These are phyloP conservation scores for Closterium sp. DNA, from an alignment of 139 green algal genomes.

Conservation along the genomic window DNA sequence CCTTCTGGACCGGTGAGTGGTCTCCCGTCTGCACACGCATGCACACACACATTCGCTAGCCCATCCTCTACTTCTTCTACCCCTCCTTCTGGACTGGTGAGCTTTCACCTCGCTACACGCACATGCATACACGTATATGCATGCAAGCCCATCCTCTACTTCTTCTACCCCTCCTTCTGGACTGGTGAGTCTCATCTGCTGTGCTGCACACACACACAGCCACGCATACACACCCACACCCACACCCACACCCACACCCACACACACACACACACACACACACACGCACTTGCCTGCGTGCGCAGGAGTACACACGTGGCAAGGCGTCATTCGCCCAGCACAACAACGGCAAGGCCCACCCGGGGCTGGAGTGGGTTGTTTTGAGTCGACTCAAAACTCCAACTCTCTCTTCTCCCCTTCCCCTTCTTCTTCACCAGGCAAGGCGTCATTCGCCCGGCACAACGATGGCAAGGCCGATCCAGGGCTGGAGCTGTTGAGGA, in stretches of 20 bases:
- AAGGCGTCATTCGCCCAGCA: not conserved
- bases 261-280: too few relatives aligned
- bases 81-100: constrained; percentile 40
- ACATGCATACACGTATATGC: too few relatives aligned
- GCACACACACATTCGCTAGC: too few relatives aligned
- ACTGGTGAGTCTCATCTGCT: not conserved
- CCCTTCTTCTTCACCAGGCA: not conserved
- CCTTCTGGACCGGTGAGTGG: constrained; percentile 31
- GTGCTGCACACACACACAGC: not conserved
- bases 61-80: constrained; percentile 35
- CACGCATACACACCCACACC: too few relatives aligned
- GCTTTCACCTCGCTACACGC: too few relatives aligned
- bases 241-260: too few relatives aligned
- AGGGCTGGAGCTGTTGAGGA: constrained; percentile 25
- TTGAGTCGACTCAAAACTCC: too few relatives aligned
- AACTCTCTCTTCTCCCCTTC: not conserved
- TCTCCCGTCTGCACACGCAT: not conserved
- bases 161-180: constrained; percentile 40
- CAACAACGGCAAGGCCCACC: too few relatives aligned
- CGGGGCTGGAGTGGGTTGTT: too few relatives aligned
- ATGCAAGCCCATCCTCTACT: constrained; percentile 40
- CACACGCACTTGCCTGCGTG: not conserved
- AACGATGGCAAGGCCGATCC: not conserved
- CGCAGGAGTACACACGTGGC: too few relatives aligned
- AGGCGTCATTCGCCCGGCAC: not conserved